Evolutionary conservation across 768 basidiomycete genomes (phyloP).

Genomic region (Leccinum rimulosum): DNA sequence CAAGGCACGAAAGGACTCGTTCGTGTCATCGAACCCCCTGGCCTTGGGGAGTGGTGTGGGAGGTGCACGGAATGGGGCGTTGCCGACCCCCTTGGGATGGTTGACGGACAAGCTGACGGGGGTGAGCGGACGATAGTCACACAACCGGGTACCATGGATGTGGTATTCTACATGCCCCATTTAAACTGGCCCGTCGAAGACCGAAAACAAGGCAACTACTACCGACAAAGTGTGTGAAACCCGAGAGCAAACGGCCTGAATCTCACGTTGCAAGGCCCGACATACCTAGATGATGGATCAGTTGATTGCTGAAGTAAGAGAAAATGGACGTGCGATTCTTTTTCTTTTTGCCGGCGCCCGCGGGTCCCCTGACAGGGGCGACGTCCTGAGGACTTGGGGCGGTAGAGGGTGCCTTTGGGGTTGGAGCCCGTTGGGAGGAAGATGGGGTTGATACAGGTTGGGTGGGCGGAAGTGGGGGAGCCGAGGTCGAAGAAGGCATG

Average conservation of each 20-base stretch:
- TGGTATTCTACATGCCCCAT: slow-evolving; percentile 2
- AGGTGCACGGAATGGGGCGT: slow-evolving; percentile 54
- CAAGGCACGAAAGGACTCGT: slow-evolving; percentile 74
- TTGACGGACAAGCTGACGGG: slow-evolving; percentile 72
- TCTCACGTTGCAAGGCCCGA: slow-evolving; percentile 24
- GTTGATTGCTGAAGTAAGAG: neutral
- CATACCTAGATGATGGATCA: slow-evolving; percentile 20
- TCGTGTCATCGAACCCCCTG: slow-evolving; percentile 77
- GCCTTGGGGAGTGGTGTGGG: slow-evolving; percentile 64
- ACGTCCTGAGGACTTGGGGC: slow-evolving; percentile 46
- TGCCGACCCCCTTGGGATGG: slow-evolving; percentile 79
- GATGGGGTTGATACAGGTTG: slow-evolving; percentile 37
- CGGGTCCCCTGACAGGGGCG: slow-evolving; percentile 41
- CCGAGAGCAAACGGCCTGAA: neutral
- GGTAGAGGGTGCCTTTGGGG: slow-evolving; percentile 32
- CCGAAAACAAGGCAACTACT: neutral
- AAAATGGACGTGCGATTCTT: slow-evolving; percentile 57
- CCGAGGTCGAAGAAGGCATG: slow-evolving; percentile 24
- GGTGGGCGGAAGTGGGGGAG: slow-evolving; percentile 21
- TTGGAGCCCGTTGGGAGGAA: slow-evolving; percentile 21
- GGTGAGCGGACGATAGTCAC: slow-evolving; percentile 46
- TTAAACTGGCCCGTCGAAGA: neutral
- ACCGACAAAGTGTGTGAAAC: neutral
- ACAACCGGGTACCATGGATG: neutral
- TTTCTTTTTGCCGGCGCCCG: slow-evolving; percentile 66